Evolutionary conservation across 1,284 basidiomycete species (phyloP).

Genomic region (Termitomyces sp.): DNA sequence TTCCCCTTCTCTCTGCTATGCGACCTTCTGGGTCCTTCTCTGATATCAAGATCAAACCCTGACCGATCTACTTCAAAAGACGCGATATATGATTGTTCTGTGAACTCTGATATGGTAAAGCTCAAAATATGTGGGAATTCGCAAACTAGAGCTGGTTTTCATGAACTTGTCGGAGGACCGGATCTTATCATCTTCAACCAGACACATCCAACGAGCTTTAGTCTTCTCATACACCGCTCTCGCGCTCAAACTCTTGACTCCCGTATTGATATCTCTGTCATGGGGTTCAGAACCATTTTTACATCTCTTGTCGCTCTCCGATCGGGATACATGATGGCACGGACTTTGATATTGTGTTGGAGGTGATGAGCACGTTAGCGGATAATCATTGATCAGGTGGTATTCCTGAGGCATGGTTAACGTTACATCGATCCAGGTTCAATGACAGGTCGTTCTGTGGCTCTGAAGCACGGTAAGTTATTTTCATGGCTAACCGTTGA

Average conservation of each 20-base stretch:
- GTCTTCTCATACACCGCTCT: not conserved
- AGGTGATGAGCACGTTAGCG: slow-evolving; percentile 34
- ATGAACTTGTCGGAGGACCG: no score
- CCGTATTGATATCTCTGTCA: no score
- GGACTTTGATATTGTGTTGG: slow-evolving; percentile 29
- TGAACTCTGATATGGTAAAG: not conserved
- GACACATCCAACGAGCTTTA: not conserved
- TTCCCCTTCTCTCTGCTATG: no score
- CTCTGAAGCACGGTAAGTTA: slow-evolving; percentile 14
- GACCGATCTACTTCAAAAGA: not conserved
- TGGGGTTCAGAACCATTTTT: slow-evolving; percentile 13
- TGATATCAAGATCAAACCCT: not conserved
- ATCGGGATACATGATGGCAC: slow-evolving; percentile 27
- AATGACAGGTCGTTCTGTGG: slow-evolving; percentile 13
- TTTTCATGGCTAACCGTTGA: not conserved
- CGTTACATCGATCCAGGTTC: slow-evolving; percentile 27
- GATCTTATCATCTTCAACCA: not conserved
- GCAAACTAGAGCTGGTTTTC: not conserved
- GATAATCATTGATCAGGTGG: slow-evolving; percentile 22
- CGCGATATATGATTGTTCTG: not conserved
- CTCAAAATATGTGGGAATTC: not conserved
- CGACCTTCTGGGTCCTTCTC: no score
- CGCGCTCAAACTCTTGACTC: not conserved
- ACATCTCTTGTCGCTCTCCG: not conserved
- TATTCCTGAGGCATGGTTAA: slow-evolving; percentile 28